Evolutionary conservation across 1,284 basidiomycete species (phyloP).

Genomic region (Puccinia brachypodii): DNA sequence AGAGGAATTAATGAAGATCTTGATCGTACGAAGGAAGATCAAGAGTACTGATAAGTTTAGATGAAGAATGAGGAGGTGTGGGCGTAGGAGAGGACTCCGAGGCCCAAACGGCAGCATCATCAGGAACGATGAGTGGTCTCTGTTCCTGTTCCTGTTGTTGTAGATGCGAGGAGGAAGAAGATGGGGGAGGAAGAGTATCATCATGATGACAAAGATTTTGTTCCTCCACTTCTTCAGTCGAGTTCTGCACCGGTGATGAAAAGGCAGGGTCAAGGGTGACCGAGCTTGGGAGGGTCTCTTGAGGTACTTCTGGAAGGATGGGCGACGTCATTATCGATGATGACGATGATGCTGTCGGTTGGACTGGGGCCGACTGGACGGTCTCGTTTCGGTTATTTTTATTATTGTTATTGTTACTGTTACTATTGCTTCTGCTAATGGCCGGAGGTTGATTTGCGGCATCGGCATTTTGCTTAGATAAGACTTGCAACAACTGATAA

Average conservation of each 20-base stretch:
- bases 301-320: neutral
- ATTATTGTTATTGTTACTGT: neutral
- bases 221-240: neutral
- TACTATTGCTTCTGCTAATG: neutral
- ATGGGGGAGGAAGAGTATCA: neutral
- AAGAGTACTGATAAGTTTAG: neutral
- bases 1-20: neutral
- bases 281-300: neutral
- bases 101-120: conserved; percentile 5
- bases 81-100: neutral
- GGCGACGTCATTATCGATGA: neutral
- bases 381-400: neutral
- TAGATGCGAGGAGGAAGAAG: too few relatives aligned
- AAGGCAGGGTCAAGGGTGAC: neutral
- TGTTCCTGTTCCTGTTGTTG: neutral
- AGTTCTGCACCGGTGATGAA: neutral
- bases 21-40: neutral
- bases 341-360: neutral
- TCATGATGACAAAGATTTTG: neutral
- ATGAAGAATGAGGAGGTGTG: neutral
- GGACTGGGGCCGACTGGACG: neutral
- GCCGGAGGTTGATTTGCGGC: neutral
- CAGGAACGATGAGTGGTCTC: neutral
- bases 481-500: conserved; percentile 40
- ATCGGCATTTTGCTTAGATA: conserved; percentile 38